Base-by-base conservation (phyloP, 1,139 yeast species). In the Candida labiduridarum region DNA sequence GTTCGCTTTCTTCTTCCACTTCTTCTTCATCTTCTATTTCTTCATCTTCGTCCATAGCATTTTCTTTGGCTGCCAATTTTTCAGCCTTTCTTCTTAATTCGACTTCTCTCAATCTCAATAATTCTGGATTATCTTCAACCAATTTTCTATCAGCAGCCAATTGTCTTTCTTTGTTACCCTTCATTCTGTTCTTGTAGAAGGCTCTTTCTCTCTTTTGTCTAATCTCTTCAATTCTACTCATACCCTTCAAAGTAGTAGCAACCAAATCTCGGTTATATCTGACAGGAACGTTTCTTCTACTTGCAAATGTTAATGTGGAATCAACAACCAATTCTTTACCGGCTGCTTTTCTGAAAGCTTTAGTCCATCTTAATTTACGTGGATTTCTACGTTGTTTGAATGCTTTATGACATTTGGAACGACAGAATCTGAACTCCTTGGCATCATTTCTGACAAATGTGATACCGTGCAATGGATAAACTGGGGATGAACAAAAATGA, bases 321-420 rank as follows among this genome's bases (percentile, higher is more conserved):
- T 94, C 99, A 53, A 94, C 98, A 45, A 96, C 97, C 79, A 94
- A 83, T 70, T 94, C 99, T 71, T 94, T 94, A 64, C 99, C 99
- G 47, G 98, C 98, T 54, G 98, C 96, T 72, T 94, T 94, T 77
- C 99, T 86, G 82, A 95, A 94, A 1, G 99, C 98, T 73, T 95
- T 94, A 53, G 99, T 94, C 99, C 99, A 94, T 75, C 83, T 87
- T 72, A 92, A 85, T 74, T 94, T 94, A 77, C 99, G 87, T 62
- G 99, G 99, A 77, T 94, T 94, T 74, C 99, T 87, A 80, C 97
- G 92, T 79, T 91, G 96, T 72, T 94, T 94, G 85, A 94, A 94
- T 52, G 94, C 88, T 69, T 91, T 90, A 76, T 94, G 99, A 76
- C 99, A 94, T 71, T 95, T 94, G 57, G 98, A 91, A 70, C 98